Evolutionary conservation across 441 rosid genomes (phyloP).

Genomic region (Corymbia citriodora): DNA sequence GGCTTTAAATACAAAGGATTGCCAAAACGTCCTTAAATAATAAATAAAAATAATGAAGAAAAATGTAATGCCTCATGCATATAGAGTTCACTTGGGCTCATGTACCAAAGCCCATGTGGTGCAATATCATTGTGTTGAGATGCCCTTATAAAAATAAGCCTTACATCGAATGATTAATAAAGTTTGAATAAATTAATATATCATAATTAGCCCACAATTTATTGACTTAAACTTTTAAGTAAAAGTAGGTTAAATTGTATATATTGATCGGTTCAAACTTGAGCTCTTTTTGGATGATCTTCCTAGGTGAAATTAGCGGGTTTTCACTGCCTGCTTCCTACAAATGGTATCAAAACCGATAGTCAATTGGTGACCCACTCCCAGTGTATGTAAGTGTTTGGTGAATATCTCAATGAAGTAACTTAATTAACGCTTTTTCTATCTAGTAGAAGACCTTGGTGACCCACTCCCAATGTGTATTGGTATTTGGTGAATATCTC

Average conservation of each 20-base stretch:
- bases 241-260: no score
- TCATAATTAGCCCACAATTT: neutral
- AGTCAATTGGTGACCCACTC: neutral
- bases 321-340: neutral
- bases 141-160: neutral
- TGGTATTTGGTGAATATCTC: no score
- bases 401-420: no score
- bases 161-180: accelerated
- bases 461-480: no score
- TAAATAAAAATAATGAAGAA: no score
- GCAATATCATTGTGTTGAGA: neutral
- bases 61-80: neutral
- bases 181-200: neutral
- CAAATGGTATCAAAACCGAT: neutral
- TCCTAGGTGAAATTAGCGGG: accelerated
- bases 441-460: no score
- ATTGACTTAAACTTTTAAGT: neutral
- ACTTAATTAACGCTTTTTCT: no score
- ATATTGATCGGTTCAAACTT: accelerated
- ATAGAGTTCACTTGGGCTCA: neutral
- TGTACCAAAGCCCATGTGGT: neutral
- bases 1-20: neutral
- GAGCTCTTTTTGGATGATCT: accelerated
- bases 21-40: neutral
- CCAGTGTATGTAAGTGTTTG: accelerated